Evolutionary conservation across 192 early-diverging fungal genomes (phyloP).

Genomic region (Umbelopsis sp.): DNA sequence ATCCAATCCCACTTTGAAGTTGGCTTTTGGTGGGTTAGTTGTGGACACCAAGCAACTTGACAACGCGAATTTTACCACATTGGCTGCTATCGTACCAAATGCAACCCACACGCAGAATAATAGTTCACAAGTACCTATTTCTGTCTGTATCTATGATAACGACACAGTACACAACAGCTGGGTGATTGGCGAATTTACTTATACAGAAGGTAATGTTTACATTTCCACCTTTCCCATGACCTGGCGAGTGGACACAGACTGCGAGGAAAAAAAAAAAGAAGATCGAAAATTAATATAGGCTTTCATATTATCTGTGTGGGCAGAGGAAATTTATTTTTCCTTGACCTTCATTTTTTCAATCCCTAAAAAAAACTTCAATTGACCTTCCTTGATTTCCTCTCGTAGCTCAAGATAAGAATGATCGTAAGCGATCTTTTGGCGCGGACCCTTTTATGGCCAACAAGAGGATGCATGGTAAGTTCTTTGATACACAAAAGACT

Average conservation of each 20-base stretch:
- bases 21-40: slow-evolving; percentile 52
- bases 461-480: slow-evolving; percentile 10
- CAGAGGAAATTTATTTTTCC: slow-evolving; percentile 17
- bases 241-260: neutral
- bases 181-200: slow-evolving; percentile 49
- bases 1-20: slow-evolving; percentile 38
- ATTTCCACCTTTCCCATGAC: neutral
- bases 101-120: slow-evolving; percentile 39
- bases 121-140: slow-evolving; percentile 44
- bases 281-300: neutral
- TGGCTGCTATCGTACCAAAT: slow-evolving; percentile 44
- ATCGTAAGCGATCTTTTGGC: neutral
- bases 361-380: neutral
- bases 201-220: slow-evolving; percentile 35
- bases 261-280: neutral
- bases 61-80: slow-evolving; percentile 46
- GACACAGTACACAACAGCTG: slow-evolving; percentile 47
- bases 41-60: slow-evolving; percentile 53
- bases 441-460: slow-evolving; percentile 10
- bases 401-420: slow-evolving; percentile 12
- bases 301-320: neutral
- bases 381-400: neutral
- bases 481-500: neutral
- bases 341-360: neutral
- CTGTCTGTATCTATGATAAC: slow-evolving; percentile 44